These are phyloP conservation scores for Gelatoporia subvermispora DNA, from an alignment of 768 basidiomycete species.

Conservation along the genomic window DNA sequence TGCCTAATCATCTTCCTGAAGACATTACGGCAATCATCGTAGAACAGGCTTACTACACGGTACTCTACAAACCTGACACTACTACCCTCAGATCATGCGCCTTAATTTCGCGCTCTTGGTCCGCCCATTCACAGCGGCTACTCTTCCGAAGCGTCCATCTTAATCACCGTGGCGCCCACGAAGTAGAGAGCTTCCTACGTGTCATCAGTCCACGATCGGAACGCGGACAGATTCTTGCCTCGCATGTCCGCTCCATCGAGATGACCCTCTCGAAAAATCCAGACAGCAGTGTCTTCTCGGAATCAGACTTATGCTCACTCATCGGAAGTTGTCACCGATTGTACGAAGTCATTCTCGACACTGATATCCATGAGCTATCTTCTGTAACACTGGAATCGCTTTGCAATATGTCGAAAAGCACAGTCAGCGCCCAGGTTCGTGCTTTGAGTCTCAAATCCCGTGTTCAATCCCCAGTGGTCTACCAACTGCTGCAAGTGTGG, in stretches of 20 bases:
- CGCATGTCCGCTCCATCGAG: constrained; percentile 15
- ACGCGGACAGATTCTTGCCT: constrained; percentile 6
- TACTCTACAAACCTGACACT: constrained; percentile 8
- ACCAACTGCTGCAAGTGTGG: constrained; percentile 36
- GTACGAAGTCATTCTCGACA: constrained; percentile 29
- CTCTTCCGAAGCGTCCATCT: constrained; percentile 18
- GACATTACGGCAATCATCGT: constrained; percentile 12
- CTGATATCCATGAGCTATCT: constrained; percentile 26
- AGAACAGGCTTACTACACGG: constrained; percentile 13
- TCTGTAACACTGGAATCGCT: constrained; percentile 16
- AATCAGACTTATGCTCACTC: constrained; percentile 15
- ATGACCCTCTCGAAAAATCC: constrained; percentile 5
- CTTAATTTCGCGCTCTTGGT: constrained; percentile 18
- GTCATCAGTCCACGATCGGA: constrained; percentile 5
- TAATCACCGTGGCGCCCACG: background rate
- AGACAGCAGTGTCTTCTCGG: background rate
- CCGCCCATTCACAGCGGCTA: constrained; percentile 15
- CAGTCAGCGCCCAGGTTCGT: constrained; percentile 22
- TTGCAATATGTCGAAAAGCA: constrained; percentile 15
- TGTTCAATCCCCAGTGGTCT: constrained; percentile 39
- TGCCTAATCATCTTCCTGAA: too few relatives aligned
- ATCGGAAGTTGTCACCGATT: constrained; percentile 25
- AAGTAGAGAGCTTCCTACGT: background rate
- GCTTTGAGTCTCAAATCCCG: constrained; percentile 32
- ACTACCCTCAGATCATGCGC: constrained; percentile 14